These are phyloP conservation scores for Botryotinia calthae DNA, from an alignment of 2,329 filamentous ascomycete genomes.

Conservation along the genomic window DNA sequence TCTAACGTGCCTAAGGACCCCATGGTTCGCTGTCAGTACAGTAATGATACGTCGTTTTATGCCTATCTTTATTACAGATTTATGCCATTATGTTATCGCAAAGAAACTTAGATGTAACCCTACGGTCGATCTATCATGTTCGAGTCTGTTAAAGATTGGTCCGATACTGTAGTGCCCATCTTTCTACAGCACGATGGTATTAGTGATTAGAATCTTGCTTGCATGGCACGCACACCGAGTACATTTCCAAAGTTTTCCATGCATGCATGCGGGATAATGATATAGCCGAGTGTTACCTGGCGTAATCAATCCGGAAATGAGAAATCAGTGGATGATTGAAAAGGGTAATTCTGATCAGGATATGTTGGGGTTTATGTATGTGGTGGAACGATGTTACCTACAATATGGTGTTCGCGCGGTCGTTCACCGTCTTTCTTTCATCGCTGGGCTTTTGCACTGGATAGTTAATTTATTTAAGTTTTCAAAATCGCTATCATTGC, in stretches of 20 bases:
- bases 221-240: conserved; percentile 2
- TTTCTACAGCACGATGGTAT: background rate
- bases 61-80: background rate
- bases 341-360: background rate
- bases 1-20: background rate
- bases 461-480: background rate
- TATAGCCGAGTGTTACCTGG: background rate
- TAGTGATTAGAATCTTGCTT: background rate
- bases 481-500: background rate
- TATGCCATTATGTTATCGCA: background rate
- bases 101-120: background rate
- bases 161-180: background rate
- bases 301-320: background rate
- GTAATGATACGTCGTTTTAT: background rate
- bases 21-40: background rate
- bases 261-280: background rate
- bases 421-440: background rate
- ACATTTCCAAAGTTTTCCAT: background rate
- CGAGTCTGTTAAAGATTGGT: background rate
- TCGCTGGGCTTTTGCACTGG: background rate
- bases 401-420: background rate
- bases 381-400: background rate
- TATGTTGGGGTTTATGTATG: background rate
- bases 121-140: background rate
- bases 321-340: background rate